Conservation (phyloP, 1,284 basidiomycete species). For the Tilletiaria anomala region DNA sequence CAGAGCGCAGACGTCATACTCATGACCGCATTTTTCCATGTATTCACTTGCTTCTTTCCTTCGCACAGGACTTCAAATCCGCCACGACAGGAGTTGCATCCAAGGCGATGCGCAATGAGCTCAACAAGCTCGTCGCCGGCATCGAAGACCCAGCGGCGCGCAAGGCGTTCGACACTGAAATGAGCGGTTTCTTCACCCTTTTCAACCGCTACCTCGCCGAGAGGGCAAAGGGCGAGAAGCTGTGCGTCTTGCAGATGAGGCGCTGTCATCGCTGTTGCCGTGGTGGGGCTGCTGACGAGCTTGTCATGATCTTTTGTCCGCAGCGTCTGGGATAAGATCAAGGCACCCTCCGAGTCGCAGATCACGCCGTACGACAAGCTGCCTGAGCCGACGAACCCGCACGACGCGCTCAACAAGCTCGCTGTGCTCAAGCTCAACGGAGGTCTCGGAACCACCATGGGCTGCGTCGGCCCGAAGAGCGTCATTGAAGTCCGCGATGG, state of each 20-base stretch:
- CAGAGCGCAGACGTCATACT: no score
- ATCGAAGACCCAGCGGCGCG: conserved; percentile 47
- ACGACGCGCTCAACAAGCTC: conserved; percentile 45
- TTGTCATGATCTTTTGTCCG: neutral
- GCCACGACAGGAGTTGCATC: conserved; percentile 94
- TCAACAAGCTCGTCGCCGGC: conserved; percentile 70
- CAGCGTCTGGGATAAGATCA: conserved; percentile 95
- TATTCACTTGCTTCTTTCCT: no score
- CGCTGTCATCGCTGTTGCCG: neutral
- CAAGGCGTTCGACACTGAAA: conserved; percentile 92
- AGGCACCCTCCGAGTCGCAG: conserved; percentile 81
- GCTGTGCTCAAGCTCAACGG: conserved; percentile 99
- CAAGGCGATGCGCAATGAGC: conserved; percentile 97
- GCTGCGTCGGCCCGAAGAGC: conserved; percentile 53
- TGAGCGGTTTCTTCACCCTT: conserved; percentile 97
- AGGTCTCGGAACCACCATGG: conserved; percentile 95
- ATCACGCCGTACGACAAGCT: conserved; percentile 76
- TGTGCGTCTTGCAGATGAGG: conserved; percentile 49
- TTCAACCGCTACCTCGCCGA: conserved; percentile 96
- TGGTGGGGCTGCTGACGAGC: neutral
- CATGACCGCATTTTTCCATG: no score
- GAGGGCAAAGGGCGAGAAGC: conserved; percentile 81
- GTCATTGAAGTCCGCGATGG: conserved; percentile 52
- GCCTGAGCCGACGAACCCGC: conserved; percentile 27
- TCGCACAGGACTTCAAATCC: conserved; percentile 95